Evolutionary conservation across 495 filamentous ascomycete genomes (phyloP), one percentile per base, ranked within the genome.

Genomic region (Penicillium malachiteum): DNA sequence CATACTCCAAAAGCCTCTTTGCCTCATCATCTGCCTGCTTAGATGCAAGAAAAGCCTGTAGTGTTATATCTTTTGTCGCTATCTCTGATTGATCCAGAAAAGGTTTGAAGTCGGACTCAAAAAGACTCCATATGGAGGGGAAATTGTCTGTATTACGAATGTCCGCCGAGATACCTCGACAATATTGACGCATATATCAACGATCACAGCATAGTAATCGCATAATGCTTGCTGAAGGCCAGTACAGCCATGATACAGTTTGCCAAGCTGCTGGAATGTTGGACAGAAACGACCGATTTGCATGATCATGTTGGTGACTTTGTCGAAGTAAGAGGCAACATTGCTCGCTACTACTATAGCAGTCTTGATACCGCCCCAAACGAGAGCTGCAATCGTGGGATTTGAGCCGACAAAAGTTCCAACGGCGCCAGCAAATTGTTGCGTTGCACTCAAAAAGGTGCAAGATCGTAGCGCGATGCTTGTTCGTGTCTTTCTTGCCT

Each of bases 341-440:
- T 68, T 71, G 52, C 52, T 63, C 5, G 69, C 69, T 26, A 39
- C 46, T 26, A 55, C 46, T 50, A 73, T 43, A 14, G 71, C 61
- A 17, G 65, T 56, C 48, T 66, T 65, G 5, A 71, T 57, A 14
- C 63, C 67, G 14, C 72, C 72, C 72, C 72, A 75, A n/a, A 75
- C 56, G 14, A 74, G 61, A 38, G 69, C 72, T 1, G 70, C 71
- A 47, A 70, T 62, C 17, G 41, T 45, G 1, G 71, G 71, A 55
- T 69, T 49, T 3, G 67, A 69, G 50, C 65, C 68, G 30, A 71
- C 58, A 44, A 69, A 72, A 12, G 64, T 65, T n/a, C 65, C 62
- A 40, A 72, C 56, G 43, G 69, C 57, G n/a, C 51, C 43, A 37
- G 56, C 58, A 45, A 72, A 73, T 48, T 68, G 62, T 40, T 67